Base-by-base conservation (phyloP, 2,329 filamentous ascomycete genomes). In the Fusarium brachygibbosum region DNA sequence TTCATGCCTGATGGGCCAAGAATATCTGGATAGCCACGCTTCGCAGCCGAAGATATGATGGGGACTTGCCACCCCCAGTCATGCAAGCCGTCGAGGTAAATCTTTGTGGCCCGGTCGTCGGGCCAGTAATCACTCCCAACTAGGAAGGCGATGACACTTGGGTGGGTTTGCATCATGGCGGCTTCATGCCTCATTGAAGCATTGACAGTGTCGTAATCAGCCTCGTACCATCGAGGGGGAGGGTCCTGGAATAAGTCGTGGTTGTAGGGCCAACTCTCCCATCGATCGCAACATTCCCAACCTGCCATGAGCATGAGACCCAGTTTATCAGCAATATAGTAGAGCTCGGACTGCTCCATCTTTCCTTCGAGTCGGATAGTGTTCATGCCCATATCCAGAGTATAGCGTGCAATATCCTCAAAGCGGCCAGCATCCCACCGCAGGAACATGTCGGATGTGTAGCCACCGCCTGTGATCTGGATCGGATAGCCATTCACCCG, bases 261-360 rank as follows among this genome's bases (percentile, higher is more conserved):
- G 16, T 54, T 54, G 10, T 54, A 54, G 3, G 51, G 51, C 51
- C 51, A 54, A 10, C 51, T 54, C 10, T 54, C 51, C 51, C 51
- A 54, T 11, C 51, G 40, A 35, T 54, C 51, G 3, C 51, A 54
- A 29, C 51, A 54, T 10, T 54, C 51, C 51, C 51, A 54, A 1
- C 51, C 51, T 17, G 40, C 40, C 40, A 54, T 54, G 0, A 54
- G 5, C n/a, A 54, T 19, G 3, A 54, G 9, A 12, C 51, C 51
- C 0, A 54, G 21, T 46, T 5, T 46, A 5, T 54, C 51, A 3
- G 51, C 40, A 5, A 54, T 46, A 4, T 54, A 40, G 5, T 54
- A 54, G 1, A 54, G 13, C 1, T 54, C 51, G 1, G 51, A 40
- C n/a, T 54, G 51, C n/a, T 54, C 51, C 51, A 54, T 54, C 9